A percentile compares a stretch with the other conserved stretches of the same genome.
Conservation (phyloP, 805 yeast species). For the Kodamaea hsintzibuensis region DNA sequence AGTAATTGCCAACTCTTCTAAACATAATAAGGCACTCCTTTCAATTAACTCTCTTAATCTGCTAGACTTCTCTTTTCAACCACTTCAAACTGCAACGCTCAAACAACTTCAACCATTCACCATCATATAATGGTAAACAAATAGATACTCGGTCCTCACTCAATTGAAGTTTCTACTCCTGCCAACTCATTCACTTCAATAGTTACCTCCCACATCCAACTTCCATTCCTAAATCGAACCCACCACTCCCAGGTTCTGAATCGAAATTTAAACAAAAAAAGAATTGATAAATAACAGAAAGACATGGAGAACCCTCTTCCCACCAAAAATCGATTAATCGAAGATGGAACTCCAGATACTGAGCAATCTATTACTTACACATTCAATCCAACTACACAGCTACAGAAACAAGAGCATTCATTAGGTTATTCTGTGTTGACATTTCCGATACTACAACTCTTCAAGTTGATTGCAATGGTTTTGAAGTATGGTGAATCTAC, state of each 20-base stretch:
- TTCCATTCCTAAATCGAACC: neutral
- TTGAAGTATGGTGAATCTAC: neutral
- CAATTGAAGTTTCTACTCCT: too few species aligned
- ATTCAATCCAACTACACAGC: neutral
- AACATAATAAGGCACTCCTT: too few species aligned
- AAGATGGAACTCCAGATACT: neutral
- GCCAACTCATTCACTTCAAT: neutral
- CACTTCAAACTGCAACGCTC: too few species aligned
- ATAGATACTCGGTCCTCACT: too few species aligned
- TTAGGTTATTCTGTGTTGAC: constrained; percentile 8
- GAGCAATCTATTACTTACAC: neutral
- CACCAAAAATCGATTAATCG: constrained; percentile 1
- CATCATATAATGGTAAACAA: too few species aligned
- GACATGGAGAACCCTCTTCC: constrained; percentile 3
- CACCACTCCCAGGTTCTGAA: neutral
- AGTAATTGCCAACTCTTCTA: too few species aligned
- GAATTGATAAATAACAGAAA: neutral
- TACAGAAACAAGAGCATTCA: neutral
- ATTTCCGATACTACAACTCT: neutral
- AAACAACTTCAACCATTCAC: too few species aligned
- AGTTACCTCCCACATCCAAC: neutral
- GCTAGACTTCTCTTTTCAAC: too few species aligned
- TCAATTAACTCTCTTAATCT: too few species aligned
- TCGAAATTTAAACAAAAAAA: neutral
- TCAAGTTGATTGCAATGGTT: neutral